Evolutionary conservation across 1,284 basidiomycete genomes (phyloP).

Genomic region (Meira nashicola): DNA sequence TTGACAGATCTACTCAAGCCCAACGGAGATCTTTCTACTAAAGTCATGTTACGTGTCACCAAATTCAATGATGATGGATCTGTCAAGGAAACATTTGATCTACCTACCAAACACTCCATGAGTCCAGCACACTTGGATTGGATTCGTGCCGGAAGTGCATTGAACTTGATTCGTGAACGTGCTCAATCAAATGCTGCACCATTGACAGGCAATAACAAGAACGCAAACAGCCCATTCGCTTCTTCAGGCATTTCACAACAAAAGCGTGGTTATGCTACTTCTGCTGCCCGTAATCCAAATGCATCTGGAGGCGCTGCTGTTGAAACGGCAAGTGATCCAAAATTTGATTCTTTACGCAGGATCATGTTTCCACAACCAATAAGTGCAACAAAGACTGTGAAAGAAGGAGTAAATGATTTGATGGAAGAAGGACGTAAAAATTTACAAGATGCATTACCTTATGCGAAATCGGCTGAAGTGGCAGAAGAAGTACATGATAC

Average conservation of each 20-base stretch:
- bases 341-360: slow-evolving; percentile 41
- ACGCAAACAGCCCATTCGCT: background rate
- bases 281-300: slow-evolving; percentile 28
- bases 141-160: slow-evolving; percentile 50
- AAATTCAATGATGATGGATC: slow-evolving; percentile 40
- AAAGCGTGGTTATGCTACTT: slow-evolving; percentile 29
- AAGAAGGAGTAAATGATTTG: background rate
- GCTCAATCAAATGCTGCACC: slow-evolving; percentile 18
- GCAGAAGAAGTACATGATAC: slow-evolving; percentile 79
- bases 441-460: slow-evolving; percentile 13
- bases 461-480: background rate
- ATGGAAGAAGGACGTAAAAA: background rate
- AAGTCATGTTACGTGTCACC: slow-evolving; percentile 47
- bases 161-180: slow-evolving; percentile 47
- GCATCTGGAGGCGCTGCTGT: slow-evolving; percentile 45
- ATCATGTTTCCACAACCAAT: slow-evolving; percentile 38
- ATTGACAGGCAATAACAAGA: slow-evolving; percentile 17
- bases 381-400: slow-evolving; percentile 18
- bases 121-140: slow-evolving; percentile 44
- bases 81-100: slow-evolving; percentile 39
- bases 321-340: slow-evolving; percentile 18
- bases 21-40: slow-evolving; percentile 31
- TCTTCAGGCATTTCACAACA: background rate
- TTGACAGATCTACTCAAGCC: slow-evolving; percentile 43
- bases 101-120: slow-evolving; percentile 47